phyloP scores from a whole-genome alignment of 225 moss, liverwort and hornwort species.

The Physcomitrellopsis africana region DNA sequence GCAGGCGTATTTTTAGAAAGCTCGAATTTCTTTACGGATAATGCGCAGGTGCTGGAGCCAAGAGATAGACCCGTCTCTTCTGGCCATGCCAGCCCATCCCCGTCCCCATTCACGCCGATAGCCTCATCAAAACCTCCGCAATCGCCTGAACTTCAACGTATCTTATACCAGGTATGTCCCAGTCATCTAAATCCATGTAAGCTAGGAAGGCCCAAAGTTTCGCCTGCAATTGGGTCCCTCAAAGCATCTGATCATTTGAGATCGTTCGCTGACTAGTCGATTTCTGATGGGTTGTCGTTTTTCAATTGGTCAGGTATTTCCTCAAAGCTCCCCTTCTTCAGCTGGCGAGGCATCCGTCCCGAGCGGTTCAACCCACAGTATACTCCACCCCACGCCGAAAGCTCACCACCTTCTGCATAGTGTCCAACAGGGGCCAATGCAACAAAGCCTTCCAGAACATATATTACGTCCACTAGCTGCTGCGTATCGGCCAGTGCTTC shows the following conservation, averaged over 20 bases:
- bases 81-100: constrained; percentile 24
- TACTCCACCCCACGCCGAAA: constrained; percentile 42
- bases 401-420: constrained; percentile 49
- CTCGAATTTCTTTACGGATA: constrained; percentile 42
- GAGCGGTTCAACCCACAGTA: constrained; percentile 31
- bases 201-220: neutral
- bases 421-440: constrained; percentile 37
- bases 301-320: constrained; percentile 36
- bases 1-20: constrained; percentile 51
- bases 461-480: constrained; percentile 35
- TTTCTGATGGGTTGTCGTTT: constrained; percentile 16
- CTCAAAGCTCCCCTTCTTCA: constrained; percentile 42
- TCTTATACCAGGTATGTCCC: constrained; percentile 43
- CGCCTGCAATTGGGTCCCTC: neutral
- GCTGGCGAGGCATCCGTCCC: constrained; percentile 21
- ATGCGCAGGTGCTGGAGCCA: constrained; percentile 30
- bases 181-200: too few species aligned
- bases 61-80: constrained; percentile 33
- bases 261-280: too few species aligned
- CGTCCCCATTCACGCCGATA: constrained; percentile 27
- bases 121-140: constrained; percentile 39
- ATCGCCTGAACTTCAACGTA: constrained; percentile 43
- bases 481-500: constrained; percentile 35
- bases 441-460: constrained; percentile 39
- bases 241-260: too few species aligned